Base-by-base conservation (phyloP, 805 yeast species). In the Grigorovia humatica region DNA sequence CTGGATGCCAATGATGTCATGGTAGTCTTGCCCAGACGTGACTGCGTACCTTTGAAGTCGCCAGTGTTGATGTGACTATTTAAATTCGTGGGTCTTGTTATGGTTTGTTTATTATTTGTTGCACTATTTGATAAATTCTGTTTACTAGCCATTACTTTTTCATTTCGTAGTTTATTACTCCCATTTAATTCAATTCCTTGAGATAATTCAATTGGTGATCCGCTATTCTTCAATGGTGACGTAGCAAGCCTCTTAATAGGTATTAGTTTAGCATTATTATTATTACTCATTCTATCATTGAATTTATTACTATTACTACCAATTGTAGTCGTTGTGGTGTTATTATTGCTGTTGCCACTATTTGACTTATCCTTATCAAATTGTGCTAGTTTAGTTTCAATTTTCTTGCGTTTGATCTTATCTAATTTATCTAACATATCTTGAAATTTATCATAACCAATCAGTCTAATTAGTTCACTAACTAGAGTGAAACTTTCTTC, bases 391-490 rank as follows among this genome's bases (percentile, higher is more conserved):
- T 76, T 79, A 32, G 81, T 83, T 44, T 71, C 70, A 41, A 91
- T 84, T 61, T 88, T 88, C 50, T 75, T 74, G 66, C 77, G 79
- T 64, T 91, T 81, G 58, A 82, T 77, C 48, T 83, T 88, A 60
- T 91, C 97, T 47, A 91, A 72, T n/a, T 77, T 77, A 17, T 81
- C 89, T 51, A 88, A 63, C 47, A 75, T 75, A 3, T 76, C 72
- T 48, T 71, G 78, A 56, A 88, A 68, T 49, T 79, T 82, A 49
- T 89, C 72, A 60, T 80, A 84, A 0, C 96, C 96, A 13, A 82
- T 75, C n/a, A 88, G 76, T 65, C 85, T 88, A 83, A 87, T 83
- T 48, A 89, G 66, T 0, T 86, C 80, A 7, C 96, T 98, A 41
- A 89, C 76, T 57, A 82, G 74, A 60, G 83, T 86, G 46, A 88